Percentiles rank a stretch among this genome's conserved stretches.
phyloP scores from a whole-genome alignment of 1,284 basidiomycete genomes.

The Ceratobasidium theobromae region DNA sequence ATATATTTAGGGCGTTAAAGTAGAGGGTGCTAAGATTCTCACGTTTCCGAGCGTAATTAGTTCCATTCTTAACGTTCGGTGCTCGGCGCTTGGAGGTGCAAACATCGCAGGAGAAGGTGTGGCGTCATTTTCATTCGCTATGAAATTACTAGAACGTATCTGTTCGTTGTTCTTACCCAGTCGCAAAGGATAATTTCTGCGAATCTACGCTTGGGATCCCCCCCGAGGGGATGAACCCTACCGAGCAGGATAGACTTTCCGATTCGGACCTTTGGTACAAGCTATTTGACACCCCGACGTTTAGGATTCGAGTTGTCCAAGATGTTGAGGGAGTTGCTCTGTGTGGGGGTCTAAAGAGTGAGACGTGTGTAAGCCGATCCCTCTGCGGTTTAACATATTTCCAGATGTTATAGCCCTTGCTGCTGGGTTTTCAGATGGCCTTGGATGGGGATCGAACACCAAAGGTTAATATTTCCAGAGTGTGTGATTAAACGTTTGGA shows the following conservation, averaged over 20 bases:
- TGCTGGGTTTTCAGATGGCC: slow-evolving; percentile 49
- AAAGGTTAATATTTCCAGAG: slow-evolving; percentile 43
- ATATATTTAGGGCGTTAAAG: slow-evolving; percentile 53
- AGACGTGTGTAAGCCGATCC: not conserved
- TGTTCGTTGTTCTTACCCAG: slow-evolving; percentile 36
- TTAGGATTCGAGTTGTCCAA: slow-evolving; percentile 46
- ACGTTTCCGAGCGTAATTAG: slow-evolving; percentile 58
- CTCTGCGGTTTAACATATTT: not conserved
- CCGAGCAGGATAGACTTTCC: slow-evolving; percentile 17
- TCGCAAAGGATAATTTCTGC: slow-evolving; percentile 56
- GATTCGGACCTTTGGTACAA: slow-evolving; percentile 44
- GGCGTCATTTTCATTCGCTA: not conserved
- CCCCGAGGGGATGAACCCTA: slow-evolving; percentile 39
- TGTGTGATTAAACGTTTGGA: not conserved
- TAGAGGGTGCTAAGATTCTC: slow-evolving; percentile 51
- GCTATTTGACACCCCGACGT: slow-evolving; percentile 47
- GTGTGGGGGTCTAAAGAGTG: slow-evolving; percentile 49
- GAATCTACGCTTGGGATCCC: slow-evolving; percentile 59
- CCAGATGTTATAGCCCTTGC: slow-evolving; percentile 49
- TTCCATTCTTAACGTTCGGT: slow-evolving; percentile 50
- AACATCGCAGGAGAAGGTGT: slow-evolving; percentile 57
- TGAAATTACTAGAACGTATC: not conserved
- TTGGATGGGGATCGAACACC: slow-evolving; percentile 50
- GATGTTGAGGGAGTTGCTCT: slow-evolving; percentile 51
- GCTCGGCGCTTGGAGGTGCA: slow-evolving; percentile 55